Base-by-base conservation (phyloP, 2,329 filamentous ascomycete genomes). In the Macrophomina pseudophaseolina region DNA sequence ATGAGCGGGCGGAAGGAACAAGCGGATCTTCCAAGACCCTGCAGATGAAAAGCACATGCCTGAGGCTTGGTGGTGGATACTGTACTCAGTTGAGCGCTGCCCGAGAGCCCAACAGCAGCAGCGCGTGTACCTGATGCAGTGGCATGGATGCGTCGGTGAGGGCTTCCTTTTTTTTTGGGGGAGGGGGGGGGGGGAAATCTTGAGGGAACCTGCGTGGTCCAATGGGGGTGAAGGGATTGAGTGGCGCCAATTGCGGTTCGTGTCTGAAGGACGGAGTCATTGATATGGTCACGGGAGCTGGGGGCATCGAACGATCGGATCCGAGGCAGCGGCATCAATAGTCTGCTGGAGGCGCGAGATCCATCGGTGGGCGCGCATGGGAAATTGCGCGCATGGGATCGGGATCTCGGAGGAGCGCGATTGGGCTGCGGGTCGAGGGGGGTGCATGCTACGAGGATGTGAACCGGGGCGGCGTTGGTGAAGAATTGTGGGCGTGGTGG, bases 381-480 rank as follows among this genome's bases (percentile, higher is more conserved):
- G 58, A 62, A 62, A 62, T 62, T 62, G 58, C 58, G 44, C 58
- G 58, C 58, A 62, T 62, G 46, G 44, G 58, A 62, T 62, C 58
- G 58, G 58, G 58, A 49, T 49, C 42, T 48, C 58, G 58, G 44
- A 28, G 58, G 58, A 32, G 58, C 58, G 58, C 58, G 58, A 62
- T 62, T 62, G 58, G 58, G 58, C 58, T 62, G 44, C 58, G 44
- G 58, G 58, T 18, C 16, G 42, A 49, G 44, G 42, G 33, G 30
- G 9, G 23, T 49, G 58, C 58, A 62, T 62, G 42, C 28, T 23
- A 8, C 56, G 42, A 23, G 56, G 42, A 11, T 3, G 56, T 14
- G 44, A 62, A 62, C 58, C 42, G 58, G 58, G 58, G 58, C 58
- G 58, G 42, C 9, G 42, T 18, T 62, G 58, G 58, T 62, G 58